Conservation (phyloP, 495 filamentous ascomycete species). For the Penicillium coprophilum region DNA sequence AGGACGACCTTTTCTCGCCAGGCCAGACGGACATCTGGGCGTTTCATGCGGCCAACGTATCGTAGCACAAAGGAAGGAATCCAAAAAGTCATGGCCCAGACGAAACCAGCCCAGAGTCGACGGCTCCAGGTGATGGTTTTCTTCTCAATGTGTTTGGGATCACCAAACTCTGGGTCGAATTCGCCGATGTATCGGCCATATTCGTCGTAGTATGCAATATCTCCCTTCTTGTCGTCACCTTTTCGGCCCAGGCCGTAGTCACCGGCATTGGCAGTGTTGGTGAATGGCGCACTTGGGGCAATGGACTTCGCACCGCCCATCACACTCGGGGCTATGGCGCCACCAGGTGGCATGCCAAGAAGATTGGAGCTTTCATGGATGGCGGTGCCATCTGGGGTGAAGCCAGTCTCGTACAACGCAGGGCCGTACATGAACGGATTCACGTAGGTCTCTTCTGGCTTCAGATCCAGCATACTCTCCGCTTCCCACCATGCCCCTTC, state of each 20-base stretch:
- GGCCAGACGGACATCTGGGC: constrained; percentile 93
- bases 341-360: constrained; percentile 58
- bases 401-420: constrained; percentile 33
- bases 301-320: constrained; percentile 63
- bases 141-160: constrained; percentile 73
- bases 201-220: constrained; percentile 63
- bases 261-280: constrained; percentile 49
- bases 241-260: constrained; percentile 86
- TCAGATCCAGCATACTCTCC: constrained; percentile 92
- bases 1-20: constrained; percentile 95
- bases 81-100: constrained; percentile 91
- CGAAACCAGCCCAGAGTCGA: constrained; percentile 73
- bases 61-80: constrained; percentile 82
- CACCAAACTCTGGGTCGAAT: constrained; percentile 73
- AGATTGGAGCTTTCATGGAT: constrained; percentile 60
- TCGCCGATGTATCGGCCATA: constrained; percentile 54
- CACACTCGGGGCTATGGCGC: constrained; percentile 60
- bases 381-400: constrained; percentile 36
- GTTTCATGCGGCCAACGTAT: constrained; percentile 92
- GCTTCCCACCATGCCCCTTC: constrained; percentile 97
- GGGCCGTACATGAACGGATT: constrained; percentile 38
- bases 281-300: constrained; percentile 69
- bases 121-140: constrained; percentile 60
- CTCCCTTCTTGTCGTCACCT: constrained; percentile 74
- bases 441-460: constrained; percentile 53